Evolutionary conservation across 2,329 filamentous ascomycete genomes (phyloP).

Genomic region (Trichophyton simii): DNA sequence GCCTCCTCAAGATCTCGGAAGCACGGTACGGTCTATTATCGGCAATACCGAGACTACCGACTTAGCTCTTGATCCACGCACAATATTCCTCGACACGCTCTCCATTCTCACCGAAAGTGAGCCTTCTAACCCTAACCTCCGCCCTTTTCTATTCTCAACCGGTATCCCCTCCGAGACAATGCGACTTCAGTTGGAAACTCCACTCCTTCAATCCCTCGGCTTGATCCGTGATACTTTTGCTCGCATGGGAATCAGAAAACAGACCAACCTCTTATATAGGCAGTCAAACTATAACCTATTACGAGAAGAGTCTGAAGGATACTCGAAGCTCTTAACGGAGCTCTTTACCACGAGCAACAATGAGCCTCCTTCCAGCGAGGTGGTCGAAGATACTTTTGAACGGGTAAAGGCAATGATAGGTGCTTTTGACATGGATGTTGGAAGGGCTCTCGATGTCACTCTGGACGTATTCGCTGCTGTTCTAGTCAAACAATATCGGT

Average conservation of each 20-base stretch:
- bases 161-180: conserved; percentile 59
- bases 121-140: conserved; percentile 45
- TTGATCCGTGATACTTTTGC: conserved; percentile 77
- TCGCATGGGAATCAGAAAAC: conserved; percentile 71
- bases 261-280: conserved; percentile 84
- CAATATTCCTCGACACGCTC: conserved; percentile 70
- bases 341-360: conserved; percentile 78
- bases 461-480: conserved; percentile 90
- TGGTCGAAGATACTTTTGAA: conserved; percentile 77
- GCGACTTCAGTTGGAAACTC: conserved; percentile 70
- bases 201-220: conserved; percentile 60
- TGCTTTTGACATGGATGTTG: conserved; percentile 92
- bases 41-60: conserved; percentile 40
- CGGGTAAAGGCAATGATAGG: conserved; percentile 89
- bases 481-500: conserved; percentile 81
- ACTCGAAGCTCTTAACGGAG: conserved; percentile 90
- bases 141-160: conserved; percentile 58
- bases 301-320: conserved; percentile 91
- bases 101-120: conserved; percentile 67
- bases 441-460: conserved; percentile 83
- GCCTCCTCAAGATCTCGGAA: conserved; percentile 55
- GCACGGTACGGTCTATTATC: conserved; percentile 61
- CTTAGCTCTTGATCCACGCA: conserved; percentile 46
- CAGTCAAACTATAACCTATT: conserved; percentile 95
- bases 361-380: conserved; percentile 58